Evolutionary conservation across 768 basidiomycete species (phyloP), one percentile per base, ranked within the genome.

Genomic region (Mycena epipterygia): DNA sequence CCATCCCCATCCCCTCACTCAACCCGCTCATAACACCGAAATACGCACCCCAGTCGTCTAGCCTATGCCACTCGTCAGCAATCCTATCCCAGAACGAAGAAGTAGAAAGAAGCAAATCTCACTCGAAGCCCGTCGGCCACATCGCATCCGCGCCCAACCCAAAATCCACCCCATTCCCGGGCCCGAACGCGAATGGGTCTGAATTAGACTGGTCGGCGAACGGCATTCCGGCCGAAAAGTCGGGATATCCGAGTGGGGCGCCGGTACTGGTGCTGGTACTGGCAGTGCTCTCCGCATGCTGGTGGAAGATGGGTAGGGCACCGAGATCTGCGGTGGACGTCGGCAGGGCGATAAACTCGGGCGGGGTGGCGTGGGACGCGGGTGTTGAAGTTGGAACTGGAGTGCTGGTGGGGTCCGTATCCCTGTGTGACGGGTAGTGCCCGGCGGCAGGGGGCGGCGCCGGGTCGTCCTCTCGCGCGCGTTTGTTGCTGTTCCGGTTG

Each of bases 51-150:
- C 70, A 71, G n/a, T n/a, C n/a, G n/a, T n/a, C n/a, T n/a, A n/a
- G n/a, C n/a, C n/a, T n/a, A n/a, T n/a, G n/a, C n/a, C 25, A 63
- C 60, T 3, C 52, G 59, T 42, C 25, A 58, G 33, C 3, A 27
- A 44, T n/a, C n/a, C n/a, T n/a, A n/a, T n/a, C n/a, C n/a, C n/a
- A 35, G 5, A 16, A 5, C n/a, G 39, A 39, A 9, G 9, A n/a
- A 19, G 14, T 3, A 19, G 46, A 16, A 37, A 13, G 17, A 25
- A 23, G 48, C n/a, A 49, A 35, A n/a, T 52, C 69, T 11, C 17
- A 71, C 70, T 72, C 70, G 19, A 67, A 61, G 6, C 56, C 53
- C 30, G 56, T 62, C 21, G 70, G 70, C 61, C 65, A 67, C 64
- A 71, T 71, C 25, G 53, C 59, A 33, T 56, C 39, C 41, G 44